Conservation (phyloP, 169 alveolate genomes). For the Eimeria sp. region DNA sequence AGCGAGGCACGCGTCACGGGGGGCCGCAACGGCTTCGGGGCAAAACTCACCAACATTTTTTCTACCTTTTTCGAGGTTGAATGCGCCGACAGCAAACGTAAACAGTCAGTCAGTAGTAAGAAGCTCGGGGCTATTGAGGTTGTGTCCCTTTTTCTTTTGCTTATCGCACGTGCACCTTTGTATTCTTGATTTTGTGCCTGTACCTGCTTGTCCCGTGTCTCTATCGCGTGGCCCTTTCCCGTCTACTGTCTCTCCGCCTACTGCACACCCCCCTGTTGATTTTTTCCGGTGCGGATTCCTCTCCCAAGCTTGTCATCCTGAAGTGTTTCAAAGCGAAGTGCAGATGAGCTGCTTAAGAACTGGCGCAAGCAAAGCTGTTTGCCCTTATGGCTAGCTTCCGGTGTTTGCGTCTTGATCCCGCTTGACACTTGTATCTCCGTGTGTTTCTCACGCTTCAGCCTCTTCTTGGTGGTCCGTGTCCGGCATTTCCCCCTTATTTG, state of each 20-base stretch:
- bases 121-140: not conserved
- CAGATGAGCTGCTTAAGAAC: not conserved
- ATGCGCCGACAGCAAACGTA: constrained; percentile 96
- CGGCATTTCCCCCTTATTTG: not conserved
- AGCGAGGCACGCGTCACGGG: constrained; percentile 99
- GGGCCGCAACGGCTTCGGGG: constrained; percentile 99
- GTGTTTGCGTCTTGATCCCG: not conserved
- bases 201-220: too few species aligned
- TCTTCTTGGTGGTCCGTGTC: not conserved
- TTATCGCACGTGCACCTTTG: too few species aligned
- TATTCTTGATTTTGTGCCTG: too few species aligned
- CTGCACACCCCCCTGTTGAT: not conserved
- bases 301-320: not conserved
- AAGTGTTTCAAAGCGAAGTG: not conserved
- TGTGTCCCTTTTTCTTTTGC: not conserved
- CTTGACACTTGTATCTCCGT: not conserved
- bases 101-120: constrained; percentile 80
- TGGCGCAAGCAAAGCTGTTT: not conserved
- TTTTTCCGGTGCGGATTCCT: not conserved
- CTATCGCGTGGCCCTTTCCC: too few species aligned
- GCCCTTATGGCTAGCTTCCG: not conserved
- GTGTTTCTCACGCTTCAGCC: not conserved
- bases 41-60: constrained; percentile 99
- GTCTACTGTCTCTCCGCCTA: not conserved
- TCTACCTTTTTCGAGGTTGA: constrained; percentile 97